Evolutionary conservation across 768 basidiomycete genomes (phyloP).

Genomic region (Filobasidium floriforme): DNA sequence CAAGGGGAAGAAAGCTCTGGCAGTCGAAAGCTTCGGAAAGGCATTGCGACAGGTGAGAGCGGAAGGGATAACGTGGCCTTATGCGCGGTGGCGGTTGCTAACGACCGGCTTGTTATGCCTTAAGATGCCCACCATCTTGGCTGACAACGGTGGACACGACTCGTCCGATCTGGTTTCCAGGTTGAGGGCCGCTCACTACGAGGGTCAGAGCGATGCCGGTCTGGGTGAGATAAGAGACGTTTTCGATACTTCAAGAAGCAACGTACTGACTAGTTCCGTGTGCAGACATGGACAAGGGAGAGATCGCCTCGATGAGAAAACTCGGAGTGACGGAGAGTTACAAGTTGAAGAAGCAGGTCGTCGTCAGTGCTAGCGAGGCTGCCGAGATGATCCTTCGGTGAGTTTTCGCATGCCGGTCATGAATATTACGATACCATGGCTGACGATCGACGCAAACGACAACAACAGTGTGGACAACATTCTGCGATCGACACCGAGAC

Average conservation of each 20-base stretch:
- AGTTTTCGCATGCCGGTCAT: conserved; percentile 30
- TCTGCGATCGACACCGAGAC: conserved; percentile 72
- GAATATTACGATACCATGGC: background rate
- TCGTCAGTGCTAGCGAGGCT: conserved; percentile 88
- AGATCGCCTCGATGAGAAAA: conserved; percentile 75
- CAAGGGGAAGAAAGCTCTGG: conserved; percentile 91
- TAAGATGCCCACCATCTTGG: conserved; percentile 87
- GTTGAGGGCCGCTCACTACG: conserved; percentile 87
- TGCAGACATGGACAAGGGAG: conserved; percentile 78
- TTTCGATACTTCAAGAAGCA: too few relatives aligned
- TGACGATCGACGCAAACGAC: background rate
- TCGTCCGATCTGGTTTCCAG: conserved; percentile 88
- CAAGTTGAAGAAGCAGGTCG: conserved; percentile 92
- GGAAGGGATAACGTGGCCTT: background rate
- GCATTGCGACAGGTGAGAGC: conserved; percentile 61
- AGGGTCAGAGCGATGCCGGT: conserved; percentile 76
- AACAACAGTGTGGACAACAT: conserved; percentile 76
- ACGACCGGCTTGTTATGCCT: background rate
- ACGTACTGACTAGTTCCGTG: background rate
- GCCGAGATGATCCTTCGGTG: conserved; percentile 95
- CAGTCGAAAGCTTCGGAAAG: conserved; percentile 80
- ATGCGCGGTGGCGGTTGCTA: conserved; percentile 1
- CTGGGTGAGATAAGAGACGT: conserved; percentile 59
- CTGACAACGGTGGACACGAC: conserved; percentile 96
- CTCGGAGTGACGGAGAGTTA: conserved; percentile 93